Evolutionary conservation across 2,329 filamentous ascomycete species (phyloP), one percentile per base, ranked within the genome.

Genomic region (Trichocomaceae sp.): DNA sequence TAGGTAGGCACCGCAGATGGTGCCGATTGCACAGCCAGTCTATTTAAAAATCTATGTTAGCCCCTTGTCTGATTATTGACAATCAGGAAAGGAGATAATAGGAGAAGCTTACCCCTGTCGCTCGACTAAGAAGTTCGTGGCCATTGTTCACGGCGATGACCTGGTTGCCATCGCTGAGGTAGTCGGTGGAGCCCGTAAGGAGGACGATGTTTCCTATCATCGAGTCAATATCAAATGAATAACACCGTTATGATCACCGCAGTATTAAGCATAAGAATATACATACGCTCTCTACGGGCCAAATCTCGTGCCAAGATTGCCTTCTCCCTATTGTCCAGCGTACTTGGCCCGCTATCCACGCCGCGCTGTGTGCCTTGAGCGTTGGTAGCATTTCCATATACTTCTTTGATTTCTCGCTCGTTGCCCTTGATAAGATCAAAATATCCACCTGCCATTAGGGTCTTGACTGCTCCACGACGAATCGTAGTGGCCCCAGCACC

Each of bases 361-460:
- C 92, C 92, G 44, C 86, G 84, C 71, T 96, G 92, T 59, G 84
- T 81, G 37, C 39, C 39, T 2, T 76, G 72, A 10, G 69, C 69
- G 22, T 67, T 72, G 44, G 79, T 76, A 10, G 51, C 47, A 10
- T 47, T 52, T 42, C 86, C 86, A 39, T 80, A 81, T 0, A 92
- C 83, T 2, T 87, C 84, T 47, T 81, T 77, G 58, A 97, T 90
- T 70, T 97, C 93, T 52, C 86, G 84, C 67, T 95, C 89, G 71
- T 97, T 97, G 48, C 92, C 92, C 69, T 97, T 97, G 72, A 97
- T 91, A 42, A 96, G 78, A 69, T 89, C 83, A 63, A 95, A 88
- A 69, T 88, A 88, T 39, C 90, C 90, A 2, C 77, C 79, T 0
- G 81, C 75, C 65, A 96, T 78, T 37, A 97, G 81, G 1, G 79